Conservation (phyloP, 305 asterid species). For the Rubia peregrina region DNA sequence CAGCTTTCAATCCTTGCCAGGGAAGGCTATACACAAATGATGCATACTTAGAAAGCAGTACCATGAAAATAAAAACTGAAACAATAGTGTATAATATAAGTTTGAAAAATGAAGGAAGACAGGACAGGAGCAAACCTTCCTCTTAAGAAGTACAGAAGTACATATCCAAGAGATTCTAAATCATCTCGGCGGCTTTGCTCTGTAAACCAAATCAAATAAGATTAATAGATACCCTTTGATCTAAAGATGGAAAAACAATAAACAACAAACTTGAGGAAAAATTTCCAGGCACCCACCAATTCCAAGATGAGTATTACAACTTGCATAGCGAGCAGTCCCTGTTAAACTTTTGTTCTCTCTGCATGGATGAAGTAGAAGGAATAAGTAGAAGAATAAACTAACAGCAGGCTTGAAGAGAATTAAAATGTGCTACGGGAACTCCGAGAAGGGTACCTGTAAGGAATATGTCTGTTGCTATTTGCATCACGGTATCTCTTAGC, state of each 20-base stretch:
- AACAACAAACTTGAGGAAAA: constrained; percentile 9
- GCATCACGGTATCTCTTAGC: constrained; percentile 95
- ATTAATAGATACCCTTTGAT: not conserved
- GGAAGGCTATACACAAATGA: constrained; percentile 62
- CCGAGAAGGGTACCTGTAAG: constrained; percentile 58
- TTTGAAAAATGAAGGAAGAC: constrained; percentile 14
- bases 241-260: not conserved
- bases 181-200: constrained; percentile 98
- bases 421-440: not conserved
- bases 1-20: constrained; percentile 99
- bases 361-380: constrained; percentile 14
- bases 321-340: constrained; percentile 98
- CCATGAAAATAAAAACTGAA: not conserved
- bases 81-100: not conserved
- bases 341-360: constrained; percentile 91
- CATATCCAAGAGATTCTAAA: constrained; percentile 88
- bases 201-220: constrained; percentile 29
- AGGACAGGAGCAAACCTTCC: constrained; percentile 56
- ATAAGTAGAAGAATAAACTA: constrained; percentile 7
- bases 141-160: constrained; percentile 86
- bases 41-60: constrained; percentile 11
- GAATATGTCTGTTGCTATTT: constrained; percentile 71
- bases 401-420: constrained; percentile 15
- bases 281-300: constrained; percentile 44
- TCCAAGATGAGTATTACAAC: constrained; percentile 98